Evolutionary conservation across 768 basidiomycete species (phyloP).

Genomic region (Epithele typhae): DNA sequence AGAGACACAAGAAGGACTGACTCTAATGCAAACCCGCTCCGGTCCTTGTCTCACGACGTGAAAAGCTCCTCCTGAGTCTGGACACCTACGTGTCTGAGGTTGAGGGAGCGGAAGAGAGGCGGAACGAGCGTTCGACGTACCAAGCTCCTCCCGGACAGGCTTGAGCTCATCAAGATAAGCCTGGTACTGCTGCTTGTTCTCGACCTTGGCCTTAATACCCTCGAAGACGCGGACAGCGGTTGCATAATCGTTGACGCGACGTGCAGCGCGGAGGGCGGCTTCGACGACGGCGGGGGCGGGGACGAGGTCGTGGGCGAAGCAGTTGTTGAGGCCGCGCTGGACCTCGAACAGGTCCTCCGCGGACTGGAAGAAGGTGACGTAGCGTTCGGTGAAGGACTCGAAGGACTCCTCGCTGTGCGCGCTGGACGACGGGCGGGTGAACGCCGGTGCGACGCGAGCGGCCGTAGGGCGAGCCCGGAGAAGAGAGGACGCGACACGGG

Average conservation of each 20-base stretch:
- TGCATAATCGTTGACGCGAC: slow-evolving; percentile 94
- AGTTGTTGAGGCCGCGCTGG: slow-evolving; percentile 98
- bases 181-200: slow-evolving; percentile 94
- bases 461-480: slow-evolving; percentile 55
- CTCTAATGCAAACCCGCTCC: slow-evolving; percentile 7
- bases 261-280: slow-evolving; percentile 80
- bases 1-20: not conserved
- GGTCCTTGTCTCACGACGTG: slow-evolving; percentile 32
- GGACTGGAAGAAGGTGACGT: slow-evolving; percentile 88
- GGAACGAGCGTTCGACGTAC: slow-evolving; percentile 40
- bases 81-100: slow-evolving; percentile 40
- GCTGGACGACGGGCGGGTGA: slow-evolving; percentile 47
- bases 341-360: slow-evolving; percentile 98
- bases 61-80: slow-evolving; percentile 63
- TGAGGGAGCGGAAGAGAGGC: not conserved
- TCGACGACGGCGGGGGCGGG: slow-evolving; percentile 81
- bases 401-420: slow-evolving; percentile 87
- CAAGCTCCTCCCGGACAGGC: slow-evolving; percentile 85
- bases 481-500: slow-evolving; percentile 56
- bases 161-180: slow-evolving; percentile 90
- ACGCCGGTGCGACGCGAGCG: slow-evolving; percentile 30
- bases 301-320: slow-evolving; percentile 97
- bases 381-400: slow-evolving; percentile 91
- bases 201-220: slow-evolving; percentile 95
- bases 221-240: slow-evolving; percentile 96